These are phyloP conservation scores for Terfezia claveryi DNA, from an alignment of 495 filamentous ascomycete species.

Conservation along the genomic window DNA sequence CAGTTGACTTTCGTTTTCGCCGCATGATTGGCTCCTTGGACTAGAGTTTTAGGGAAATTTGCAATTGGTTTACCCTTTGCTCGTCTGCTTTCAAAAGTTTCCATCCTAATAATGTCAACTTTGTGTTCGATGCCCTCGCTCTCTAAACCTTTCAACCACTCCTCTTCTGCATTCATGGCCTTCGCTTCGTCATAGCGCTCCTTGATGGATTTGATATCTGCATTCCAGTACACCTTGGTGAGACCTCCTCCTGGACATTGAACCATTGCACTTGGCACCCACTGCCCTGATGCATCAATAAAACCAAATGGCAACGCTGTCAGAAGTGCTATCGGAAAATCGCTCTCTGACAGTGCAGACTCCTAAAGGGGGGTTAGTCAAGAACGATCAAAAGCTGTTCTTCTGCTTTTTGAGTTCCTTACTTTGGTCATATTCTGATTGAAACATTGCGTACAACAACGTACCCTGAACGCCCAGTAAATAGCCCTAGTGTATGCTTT, in stretches of 20 bases:
- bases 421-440: slow-evolving; percentile 16
- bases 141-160: slow-evolving; percentile 54
- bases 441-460: slow-evolving; percentile 42
- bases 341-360: neutral
- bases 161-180: slow-evolving; percentile 37
- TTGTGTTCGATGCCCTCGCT: slow-evolving; percentile 32
- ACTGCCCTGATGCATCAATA: slow-evolving; percentile 32
- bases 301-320: slow-evolving; percentile 43
- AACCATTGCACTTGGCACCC: slow-evolving; percentile 30
- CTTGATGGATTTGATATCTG: slow-evolving; percentile 33
- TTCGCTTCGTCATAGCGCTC: slow-evolving; percentile 35
- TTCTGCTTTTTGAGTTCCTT: neutral
- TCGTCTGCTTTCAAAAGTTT: slow-evolving; percentile 35
- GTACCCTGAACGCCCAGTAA: slow-evolving; percentile 40
- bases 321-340: slow-evolving; percentile 30
- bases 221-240: slow-evolving; percentile 38
- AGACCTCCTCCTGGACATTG: slow-evolving; percentile 31
- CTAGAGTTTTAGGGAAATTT: neutral
- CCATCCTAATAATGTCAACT: slow-evolving; percentile 41
- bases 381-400: neutral
- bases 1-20: too few species aligned
- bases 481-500: slow-evolving; percentile 1
- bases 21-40: too few species aligned
- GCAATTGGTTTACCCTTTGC: neutral
- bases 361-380: neutral